Evolutionary conservation across 495 filamentous ascomycete genomes (phyloP).

Genomic region (Aspergillus egyptiacus): DNA sequence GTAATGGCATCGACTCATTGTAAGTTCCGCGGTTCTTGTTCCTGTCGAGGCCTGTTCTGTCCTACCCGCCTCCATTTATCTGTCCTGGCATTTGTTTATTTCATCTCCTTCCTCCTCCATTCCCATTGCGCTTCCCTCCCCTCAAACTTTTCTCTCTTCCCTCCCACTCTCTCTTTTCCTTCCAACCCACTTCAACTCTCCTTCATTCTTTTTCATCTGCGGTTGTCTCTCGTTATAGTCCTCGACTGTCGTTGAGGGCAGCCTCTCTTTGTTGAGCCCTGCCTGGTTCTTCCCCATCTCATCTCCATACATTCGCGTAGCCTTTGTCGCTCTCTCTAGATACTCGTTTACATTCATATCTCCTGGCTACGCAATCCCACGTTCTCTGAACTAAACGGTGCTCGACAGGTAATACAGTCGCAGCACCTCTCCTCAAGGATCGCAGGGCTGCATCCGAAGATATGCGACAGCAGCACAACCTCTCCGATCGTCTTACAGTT

Average conservation of each 20-base stretch:
- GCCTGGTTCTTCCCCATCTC: conserved; percentile 1
- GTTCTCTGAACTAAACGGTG: conserved; percentile 14
- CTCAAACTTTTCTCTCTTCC: conserved; percentile 20
- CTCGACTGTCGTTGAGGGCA: conserved; percentile 3
- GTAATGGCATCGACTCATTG: conserved; percentile 34
- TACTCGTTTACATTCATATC: conserved; percentile 6
- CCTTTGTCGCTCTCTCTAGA: neutral
- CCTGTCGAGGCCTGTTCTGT: no score
- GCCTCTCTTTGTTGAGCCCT: conserved; percentile 6
- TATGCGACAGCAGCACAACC: conserved; percentile 38
- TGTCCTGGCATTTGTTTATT: conserved; percentile 41
- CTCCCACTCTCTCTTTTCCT: conserved; percentile 12
- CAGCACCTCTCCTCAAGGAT: conserved; percentile 21
- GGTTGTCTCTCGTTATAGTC: conserved; percentile 6
- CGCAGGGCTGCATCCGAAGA: conserved; percentile 30
- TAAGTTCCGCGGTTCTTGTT: no score
- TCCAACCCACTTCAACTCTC: conserved; percentile 15
- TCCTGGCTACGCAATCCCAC: neutral
- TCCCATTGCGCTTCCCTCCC: no score
- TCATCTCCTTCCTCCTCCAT: conserved; percentile 28
- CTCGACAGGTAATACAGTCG: conserved; percentile 28
- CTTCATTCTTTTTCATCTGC: conserved; percentile 20
- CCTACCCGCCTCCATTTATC: conserved; percentile 29
- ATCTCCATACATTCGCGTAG: neutral
- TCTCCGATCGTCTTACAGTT: conserved; percentile 39